phyloP scores from a whole-genome alignment of 257 asterid genomes.

The Henckelia pumila region DNA sequence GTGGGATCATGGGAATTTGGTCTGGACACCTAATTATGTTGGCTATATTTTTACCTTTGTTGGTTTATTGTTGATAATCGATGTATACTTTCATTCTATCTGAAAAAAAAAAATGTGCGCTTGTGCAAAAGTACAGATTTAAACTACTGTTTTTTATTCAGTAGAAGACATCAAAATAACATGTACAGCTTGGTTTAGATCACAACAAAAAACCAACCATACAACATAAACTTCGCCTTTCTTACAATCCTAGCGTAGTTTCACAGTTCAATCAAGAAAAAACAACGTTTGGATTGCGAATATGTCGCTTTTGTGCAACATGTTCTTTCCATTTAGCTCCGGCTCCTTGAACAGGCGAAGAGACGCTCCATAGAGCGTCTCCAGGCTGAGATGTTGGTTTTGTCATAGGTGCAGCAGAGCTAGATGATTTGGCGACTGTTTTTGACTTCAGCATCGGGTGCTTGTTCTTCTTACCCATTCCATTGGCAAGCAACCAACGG shows the following conservation, averaged over 20 bases:
- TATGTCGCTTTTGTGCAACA: slow-evolving; percentile 51
- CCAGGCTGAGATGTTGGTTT: slow-evolving; percentile 50
- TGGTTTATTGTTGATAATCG: not conserved
- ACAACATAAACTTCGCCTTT: slow-evolving; percentile 10
- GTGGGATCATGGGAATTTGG: not conserved
- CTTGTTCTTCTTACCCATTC: slow-evolving; percentile 98
- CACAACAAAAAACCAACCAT: slow-evolving; percentile 9
- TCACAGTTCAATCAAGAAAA: slow-evolving; percentile 45
- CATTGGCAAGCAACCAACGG: slow-evolving; percentile 95
- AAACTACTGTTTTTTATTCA: slow-evolving; percentile 5
- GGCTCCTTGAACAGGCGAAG: slow-evolving; percentile 54
- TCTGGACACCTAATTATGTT: not conserved
- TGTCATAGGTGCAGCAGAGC: slow-evolving; percentile 38
- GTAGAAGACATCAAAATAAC: slow-evolving; percentile 12
- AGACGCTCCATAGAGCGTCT: slow-evolving; percentile 81
- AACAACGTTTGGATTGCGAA: slow-evolving; percentile 58
- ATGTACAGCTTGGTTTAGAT: slow-evolving; percentile 22
- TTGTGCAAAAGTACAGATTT: not conserved
- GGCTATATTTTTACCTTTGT: not conserved
- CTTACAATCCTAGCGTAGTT: slow-evolving; percentile 32
- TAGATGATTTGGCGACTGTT: slow-evolving; percentile 38
- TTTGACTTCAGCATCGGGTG: slow-evolving; percentile 75
- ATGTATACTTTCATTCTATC: too few species aligned
- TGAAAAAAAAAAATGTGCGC: too few species aligned
- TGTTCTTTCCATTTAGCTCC: slow-evolving; percentile 55